Evolutionary conservation across 139 green algal genomes (phyloP), one percentile per base, ranked within the genome.

Genomic region (Pseudopediastrum boryanum): DNA sequence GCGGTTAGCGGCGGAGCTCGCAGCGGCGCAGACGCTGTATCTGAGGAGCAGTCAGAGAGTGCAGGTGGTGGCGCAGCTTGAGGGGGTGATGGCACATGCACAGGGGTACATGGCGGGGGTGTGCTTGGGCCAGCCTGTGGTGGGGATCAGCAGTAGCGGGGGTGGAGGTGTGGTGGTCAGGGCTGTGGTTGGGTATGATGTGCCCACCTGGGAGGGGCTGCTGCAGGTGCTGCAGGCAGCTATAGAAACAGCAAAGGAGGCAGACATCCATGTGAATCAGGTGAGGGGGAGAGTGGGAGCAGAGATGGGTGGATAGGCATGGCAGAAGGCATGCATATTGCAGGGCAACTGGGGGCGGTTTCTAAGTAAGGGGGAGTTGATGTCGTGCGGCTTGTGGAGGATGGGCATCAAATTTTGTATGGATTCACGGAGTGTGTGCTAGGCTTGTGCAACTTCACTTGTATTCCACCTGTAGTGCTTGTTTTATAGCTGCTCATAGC

Each of bases 201-300:
- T 67, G 6, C 13, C 4, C 0, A 73, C 69, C 58, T 88, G 83
- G 83, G 67, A 88, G 10, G 42, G 38, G 8, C 68, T 77, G 21
- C 73, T 92, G 39, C 39, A 52, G 38, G n/a, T 61, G 52, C 82
- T 95, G 51, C 84, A 95, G 80, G 75, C 64, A 33, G 88, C 89
- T 2, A 90, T 93, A 3, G 83, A 92, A 38, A 62, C 84, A 51
- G 91, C 90, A 0, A 87, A 90, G 71, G 79, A 90, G 35, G 83
- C 91, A 36, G 90, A 88, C 78, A 84, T 95, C 31, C 83, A 84
- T 44, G 83, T 94, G 7, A 82, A 63, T 9, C 88, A 88, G 85
- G 83, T 87, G 52, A 9, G 83, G 0, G 35, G 41, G n/a, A 61
- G 10, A 48, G 7, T 38, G 27, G 43, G 62, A 70, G 46, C 29